These are phyloP conservation scores for Nicotiana tabacum DNA, from an alignment of 257 asterid genomes.

Conservation along the genomic window DNA sequence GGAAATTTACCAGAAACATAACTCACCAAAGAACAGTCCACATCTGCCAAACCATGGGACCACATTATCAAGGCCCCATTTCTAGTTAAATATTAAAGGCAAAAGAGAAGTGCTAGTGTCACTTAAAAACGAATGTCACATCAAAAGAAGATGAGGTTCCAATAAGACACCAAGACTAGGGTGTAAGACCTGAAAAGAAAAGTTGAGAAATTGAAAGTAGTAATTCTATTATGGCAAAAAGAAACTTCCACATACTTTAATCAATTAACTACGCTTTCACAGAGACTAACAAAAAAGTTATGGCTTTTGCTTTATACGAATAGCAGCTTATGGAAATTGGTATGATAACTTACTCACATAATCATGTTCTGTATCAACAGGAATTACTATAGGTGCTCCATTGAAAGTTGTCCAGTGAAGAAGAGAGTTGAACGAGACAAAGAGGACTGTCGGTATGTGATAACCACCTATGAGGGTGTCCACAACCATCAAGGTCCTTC, in stretches of 20 bases:
- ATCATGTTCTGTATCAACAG: constrained; percentile 31
- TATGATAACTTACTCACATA: neutral
- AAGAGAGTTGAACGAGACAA: constrained; percentile 86
- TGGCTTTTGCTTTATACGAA: neutral
- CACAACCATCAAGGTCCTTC: constrained; percentile 74
- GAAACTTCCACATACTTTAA: neutral
- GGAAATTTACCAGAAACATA: constrained; percentile 5
- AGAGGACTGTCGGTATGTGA: constrained; percentile 67
- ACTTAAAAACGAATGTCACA: neutral
- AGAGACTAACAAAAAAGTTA: neutral
- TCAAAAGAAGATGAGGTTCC: neutral
- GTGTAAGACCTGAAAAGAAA: neutral
- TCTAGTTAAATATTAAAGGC: neutral
- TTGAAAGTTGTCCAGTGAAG: constrained; percentile 83
- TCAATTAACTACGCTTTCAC: neutral
- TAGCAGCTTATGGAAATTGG: neutral
- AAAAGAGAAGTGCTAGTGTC: neutral
- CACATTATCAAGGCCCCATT: neutral
- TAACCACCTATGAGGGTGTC: constrained; percentile 82
- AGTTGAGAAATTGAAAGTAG: neutral
- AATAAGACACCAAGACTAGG: neutral
- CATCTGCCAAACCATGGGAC: constrained; percentile 7
- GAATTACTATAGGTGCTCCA: constrained; percentile 81
- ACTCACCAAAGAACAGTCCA: neutral
- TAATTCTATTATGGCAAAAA: neutral